Percentiles rank a stretch among this genome's conserved stretches.
phyloP scores from a whole-genome alignment of 2,329 filamentous ascomycete genomes.

The Fusarium agapanthi region DNA sequence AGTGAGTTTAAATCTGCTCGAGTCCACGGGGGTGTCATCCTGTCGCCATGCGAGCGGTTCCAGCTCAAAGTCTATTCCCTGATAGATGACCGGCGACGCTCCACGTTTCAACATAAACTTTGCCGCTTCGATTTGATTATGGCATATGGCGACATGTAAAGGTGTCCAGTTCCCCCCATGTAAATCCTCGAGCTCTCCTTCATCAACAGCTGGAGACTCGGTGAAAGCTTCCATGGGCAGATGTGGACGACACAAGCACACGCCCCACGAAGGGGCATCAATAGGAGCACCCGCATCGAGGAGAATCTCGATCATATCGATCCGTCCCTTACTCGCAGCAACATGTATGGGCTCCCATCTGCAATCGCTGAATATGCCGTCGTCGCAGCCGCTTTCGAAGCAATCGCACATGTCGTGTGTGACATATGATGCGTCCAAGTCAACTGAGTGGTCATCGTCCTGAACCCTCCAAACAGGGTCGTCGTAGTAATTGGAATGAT shows the following conservation, averaged over 20 bases:
- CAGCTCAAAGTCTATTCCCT: conserved; percentile 39
- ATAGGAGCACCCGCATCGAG: conserved; percentile 37
- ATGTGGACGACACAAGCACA: conserved; percentile 41
- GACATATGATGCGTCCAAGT: conserved; percentile 38
- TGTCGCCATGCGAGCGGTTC: conserved; percentile 34
- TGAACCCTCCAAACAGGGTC: conserved; percentile 39
- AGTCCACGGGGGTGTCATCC: conserved; percentile 33
- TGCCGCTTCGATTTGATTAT: conserved; percentile 36
- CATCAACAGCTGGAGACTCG: conserved; percentile 38
- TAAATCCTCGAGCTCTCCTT: conserved; percentile 41
- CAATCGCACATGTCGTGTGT: conserved; percentile 39
- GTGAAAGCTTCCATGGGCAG: conserved; percentile 40
- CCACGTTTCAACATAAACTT: conserved; percentile 37
- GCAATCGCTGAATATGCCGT: conserved; percentile 43
- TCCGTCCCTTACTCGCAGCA: conserved; percentile 41
- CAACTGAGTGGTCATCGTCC: conserved; percentile 39
- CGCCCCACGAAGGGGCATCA: conserved; percentile 40
- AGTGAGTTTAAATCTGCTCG: conserved; percentile 36
- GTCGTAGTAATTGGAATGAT: conserved; percentile 41
- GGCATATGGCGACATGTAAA: conserved; percentile 41
- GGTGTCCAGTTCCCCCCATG: conserved; percentile 43
- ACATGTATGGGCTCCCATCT: conserved; percentile 42
- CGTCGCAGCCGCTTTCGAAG: conserved; percentile 40
- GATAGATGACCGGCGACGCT: conserved; percentile 38
- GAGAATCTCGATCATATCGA: conserved; percentile 40